A percentile compares a stretch with the other conserved stretches of the same genome.
phyloP scores from a whole-genome alignment of 108 stramenopile genomes.

The Conticribra weissflogii region DNA sequence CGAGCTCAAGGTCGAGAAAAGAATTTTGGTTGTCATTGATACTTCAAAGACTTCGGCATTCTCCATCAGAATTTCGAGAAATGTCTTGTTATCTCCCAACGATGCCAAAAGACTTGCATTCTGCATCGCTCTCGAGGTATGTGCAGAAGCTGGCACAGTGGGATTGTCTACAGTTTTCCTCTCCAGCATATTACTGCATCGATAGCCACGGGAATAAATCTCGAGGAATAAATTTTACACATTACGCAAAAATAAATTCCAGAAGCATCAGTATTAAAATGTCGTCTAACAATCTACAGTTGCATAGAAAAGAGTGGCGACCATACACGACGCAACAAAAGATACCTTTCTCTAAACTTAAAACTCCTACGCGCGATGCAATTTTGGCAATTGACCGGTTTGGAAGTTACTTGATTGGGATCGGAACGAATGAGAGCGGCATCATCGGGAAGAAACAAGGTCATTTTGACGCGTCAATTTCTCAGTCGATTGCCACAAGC shows the following conservation, averaged over 20 bases:
- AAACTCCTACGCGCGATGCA: conserved; percentile 35
- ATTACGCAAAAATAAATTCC: background rate
- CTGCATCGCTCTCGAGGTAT: background rate
- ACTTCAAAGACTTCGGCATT: background rate
- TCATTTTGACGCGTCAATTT: too few species aligned
- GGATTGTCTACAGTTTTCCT: conserved; percentile 19
- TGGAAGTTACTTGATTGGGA: conserved; percentile 45
- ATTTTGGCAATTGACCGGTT: conserved; percentile 42
- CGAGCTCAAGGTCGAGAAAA: background rate
- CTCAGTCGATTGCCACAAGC: too few species aligned
- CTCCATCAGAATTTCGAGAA: background rate
- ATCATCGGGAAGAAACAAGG: too few species aligned
- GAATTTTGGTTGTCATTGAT: background rate
- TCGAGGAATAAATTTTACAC: too few species aligned
- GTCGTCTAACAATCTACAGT: background rate
- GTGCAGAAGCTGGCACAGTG: conserved; percentile 4
- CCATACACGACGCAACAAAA: conserved; percentile 17
- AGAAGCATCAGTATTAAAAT: background rate
- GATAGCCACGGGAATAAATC: conserved; percentile 1
- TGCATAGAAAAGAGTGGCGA: conserved; percentile 32
- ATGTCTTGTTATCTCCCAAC: background rate
- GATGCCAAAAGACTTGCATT: background rate
- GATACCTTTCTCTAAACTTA: conserved; percentile 31
- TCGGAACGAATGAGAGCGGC: too few species aligned
- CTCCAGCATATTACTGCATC: conserved; percentile 15